Evolutionary conservation across 345 rosid genomes (phyloP), one percentile per base, ranked within the genome.

Genomic region (Geranium rotundifolium): DNA sequence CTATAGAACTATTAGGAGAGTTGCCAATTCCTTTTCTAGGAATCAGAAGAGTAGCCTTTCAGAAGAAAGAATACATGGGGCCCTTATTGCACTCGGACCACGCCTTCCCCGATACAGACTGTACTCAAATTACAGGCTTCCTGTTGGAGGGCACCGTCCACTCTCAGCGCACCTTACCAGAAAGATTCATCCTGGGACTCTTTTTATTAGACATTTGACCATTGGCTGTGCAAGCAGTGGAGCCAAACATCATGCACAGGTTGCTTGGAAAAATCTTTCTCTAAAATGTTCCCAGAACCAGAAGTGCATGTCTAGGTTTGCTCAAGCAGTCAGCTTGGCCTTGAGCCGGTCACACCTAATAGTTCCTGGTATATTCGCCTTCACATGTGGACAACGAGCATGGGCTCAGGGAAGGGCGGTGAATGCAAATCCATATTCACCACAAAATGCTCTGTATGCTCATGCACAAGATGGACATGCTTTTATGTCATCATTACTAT

Each of bases 241-340:
- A 15, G 77, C 73, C 62, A 66, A 77, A 29, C 80, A 77, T 64
- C 83, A 71, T 68, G 83, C 85, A 3, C 81, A 79, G 74, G 71
- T 74, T 69, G 78, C 85, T 70, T 93, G 88, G 96, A 79, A 70
- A 72, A 82, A 69, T 73, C 73, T 88, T 50, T 72, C 73, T 54
- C 52, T 46, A 12, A 46, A 46, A 2, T 46, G 52, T 9, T 46
- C 52, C 16, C 14, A 46, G 23, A 82, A 75, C 41, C 57, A 37
- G 23, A 82, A 75, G 64, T 79, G 76, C 60, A 74, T 65, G 81
- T 54, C 69, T 14, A 85, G 67, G 72, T 64, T 85, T 37, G 92
- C 96, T 65, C 95, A 88, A 75, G 96, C 91, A 0, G 78, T 88
- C 17, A 76, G 82, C 75, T 81, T 88, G 72, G 90, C 95, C 37